These are phyloP conservation scores for Pyrenophora tritici-repentis DNA, from an alignment of 2,329 filamentous ascomycete species.

Conservation along the genomic window DNA sequence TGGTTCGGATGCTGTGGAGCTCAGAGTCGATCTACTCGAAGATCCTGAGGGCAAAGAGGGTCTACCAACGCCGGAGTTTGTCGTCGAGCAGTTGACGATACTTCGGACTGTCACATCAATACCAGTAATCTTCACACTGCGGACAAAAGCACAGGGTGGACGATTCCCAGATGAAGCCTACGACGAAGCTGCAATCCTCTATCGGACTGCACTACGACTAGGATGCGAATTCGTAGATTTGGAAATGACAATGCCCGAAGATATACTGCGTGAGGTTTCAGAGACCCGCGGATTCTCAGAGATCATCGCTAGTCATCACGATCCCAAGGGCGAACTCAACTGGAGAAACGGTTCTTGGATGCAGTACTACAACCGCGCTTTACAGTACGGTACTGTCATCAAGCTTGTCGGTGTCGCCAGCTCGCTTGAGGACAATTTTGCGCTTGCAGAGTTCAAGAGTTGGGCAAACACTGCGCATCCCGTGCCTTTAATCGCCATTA, in stretches of 20 bases:
- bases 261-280: conserved; percentile 71
- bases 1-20: conserved; percentile 89
- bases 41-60: conserved; percentile 66
- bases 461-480: conserved; percentile 74
- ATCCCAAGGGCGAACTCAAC: conserved; percentile 75
- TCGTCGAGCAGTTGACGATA: conserved; percentile 80
- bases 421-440: conserved; percentile 81
- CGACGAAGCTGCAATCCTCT: conserved; percentile 74
- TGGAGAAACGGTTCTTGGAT: conserved; percentile 96
- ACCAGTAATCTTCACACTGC: conserved; percentile 90
- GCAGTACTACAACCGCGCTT: conserved; percentile 82
- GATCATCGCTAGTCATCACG: conserved; percentile 95
- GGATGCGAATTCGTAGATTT: conserved; percentile 93
- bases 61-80: conserved; percentile 71
- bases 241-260: conserved; percentile 82
- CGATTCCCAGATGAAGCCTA: conserved; percentile 79
- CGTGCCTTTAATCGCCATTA: conserved; percentile 89
- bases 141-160: conserved; percentile 84
- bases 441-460: conserved; percentile 78
- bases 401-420: conserved; percentile 87
- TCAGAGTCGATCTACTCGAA: conserved; percentile 87
- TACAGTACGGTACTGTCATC: conserved; percentile 90
- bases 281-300: conserved; percentile 73
- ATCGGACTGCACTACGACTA: conserved; percentile 76
- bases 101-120: conserved; percentile 73